Percentiles rank a stretch among this genome's conserved stretches.
phyloP scores from a whole-genome alignment of 2,329 filamentous ascomycete genomes.

The Dactylellina drechsleri region DNA sequence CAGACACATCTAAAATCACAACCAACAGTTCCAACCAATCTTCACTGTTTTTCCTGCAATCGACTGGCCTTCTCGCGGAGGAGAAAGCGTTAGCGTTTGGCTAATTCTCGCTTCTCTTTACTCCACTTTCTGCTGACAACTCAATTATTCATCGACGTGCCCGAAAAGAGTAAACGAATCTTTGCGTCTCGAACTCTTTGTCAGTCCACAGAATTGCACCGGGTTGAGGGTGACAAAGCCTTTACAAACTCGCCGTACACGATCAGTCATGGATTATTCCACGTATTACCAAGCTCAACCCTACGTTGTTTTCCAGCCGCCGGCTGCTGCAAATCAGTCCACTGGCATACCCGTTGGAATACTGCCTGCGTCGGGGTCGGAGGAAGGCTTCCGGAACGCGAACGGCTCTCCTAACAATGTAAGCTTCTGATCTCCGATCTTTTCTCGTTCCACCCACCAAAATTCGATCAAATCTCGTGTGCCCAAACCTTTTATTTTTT shows the following conservation, averaged over 20 bases:
- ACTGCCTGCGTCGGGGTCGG: constrained; percentile 27
- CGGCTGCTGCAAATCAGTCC: constrained; percentile 23
- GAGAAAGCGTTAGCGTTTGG: constrained; percentile 36
- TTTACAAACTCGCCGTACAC: constrained; percentile 34
- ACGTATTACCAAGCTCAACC: constrained; percentile 53
- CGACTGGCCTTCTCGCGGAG: neutral
- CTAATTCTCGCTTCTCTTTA: constrained; percentile 45
- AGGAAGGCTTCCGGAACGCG: constrained; percentile 48
- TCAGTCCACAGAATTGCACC: constrained; percentile 39
- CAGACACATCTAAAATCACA: too few relatives aligned
- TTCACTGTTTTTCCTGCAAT: constrained; percentile 6
- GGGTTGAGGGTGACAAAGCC: constrained; percentile 42
- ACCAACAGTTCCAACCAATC: constrained; percentile 3
- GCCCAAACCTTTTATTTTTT: too few relatives aligned
- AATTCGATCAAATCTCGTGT: neutral
- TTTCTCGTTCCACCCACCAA: neutral
- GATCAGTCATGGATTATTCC: constrained; percentile 55
- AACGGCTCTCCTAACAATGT: constrained; percentile 49
- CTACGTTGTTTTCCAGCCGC: constrained; percentile 49
- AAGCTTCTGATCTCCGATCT: constrained; percentile 16
- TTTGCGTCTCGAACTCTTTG: constrained; percentile 31
- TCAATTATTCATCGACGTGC: constrained; percentile 54
- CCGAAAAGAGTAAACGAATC: constrained; percentile 49
- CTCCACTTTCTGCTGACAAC: constrained; percentile 55
- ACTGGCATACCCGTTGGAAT: constrained; percentile 15